These are phyloP conservation scores for Gryganskiella cystojenkinii DNA, from an alignment of 192 early-diverging fungal species.

Conservation along the genomic window DNA sequence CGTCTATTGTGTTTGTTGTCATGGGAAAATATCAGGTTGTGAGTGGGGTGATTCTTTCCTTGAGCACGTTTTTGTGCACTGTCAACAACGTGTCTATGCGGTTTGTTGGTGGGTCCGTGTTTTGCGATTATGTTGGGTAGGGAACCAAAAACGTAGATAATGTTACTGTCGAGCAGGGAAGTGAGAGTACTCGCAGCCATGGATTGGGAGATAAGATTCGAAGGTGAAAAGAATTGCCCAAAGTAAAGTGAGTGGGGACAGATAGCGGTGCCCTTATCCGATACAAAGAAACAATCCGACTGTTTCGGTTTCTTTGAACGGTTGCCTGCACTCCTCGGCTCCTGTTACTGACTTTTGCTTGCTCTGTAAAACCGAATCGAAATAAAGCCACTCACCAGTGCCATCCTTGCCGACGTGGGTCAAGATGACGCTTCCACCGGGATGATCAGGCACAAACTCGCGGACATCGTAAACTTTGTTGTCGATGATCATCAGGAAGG, in stretches of 20 bases:
- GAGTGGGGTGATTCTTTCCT: neutral
- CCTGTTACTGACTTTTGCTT: neutral
- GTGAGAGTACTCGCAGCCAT: no score
- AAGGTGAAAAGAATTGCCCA: no score
- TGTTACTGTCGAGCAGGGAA: no score
- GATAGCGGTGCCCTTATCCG: neutral
- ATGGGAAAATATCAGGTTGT: constrained; percentile 1
- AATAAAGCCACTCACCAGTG: constrained; percentile 58
- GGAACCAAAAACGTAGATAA: no score
- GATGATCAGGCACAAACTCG: constrained; percentile 81
- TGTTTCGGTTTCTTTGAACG: neutral
- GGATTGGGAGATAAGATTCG: no score
- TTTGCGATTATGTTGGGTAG: no score
- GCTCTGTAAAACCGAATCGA: neutral
- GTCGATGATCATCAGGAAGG: constrained; percentile 74
- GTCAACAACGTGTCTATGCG: no score
- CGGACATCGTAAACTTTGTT: constrained; percentile 85
- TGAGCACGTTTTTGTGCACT: no score
- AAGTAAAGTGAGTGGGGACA: no score
- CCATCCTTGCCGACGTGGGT: constrained; percentile 82
- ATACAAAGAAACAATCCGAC: no score
- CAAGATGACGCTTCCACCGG: constrained; percentile 80
- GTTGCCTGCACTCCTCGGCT: neutral
- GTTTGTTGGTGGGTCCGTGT: no score
- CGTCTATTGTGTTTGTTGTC: constrained; percentile 64